These are phyloP conservation scores for Cladosporium sphaerospermum DNA, from an alignment of 2,329 filamentous ascomycete genomes.

Conservation along the genomic window DNA sequence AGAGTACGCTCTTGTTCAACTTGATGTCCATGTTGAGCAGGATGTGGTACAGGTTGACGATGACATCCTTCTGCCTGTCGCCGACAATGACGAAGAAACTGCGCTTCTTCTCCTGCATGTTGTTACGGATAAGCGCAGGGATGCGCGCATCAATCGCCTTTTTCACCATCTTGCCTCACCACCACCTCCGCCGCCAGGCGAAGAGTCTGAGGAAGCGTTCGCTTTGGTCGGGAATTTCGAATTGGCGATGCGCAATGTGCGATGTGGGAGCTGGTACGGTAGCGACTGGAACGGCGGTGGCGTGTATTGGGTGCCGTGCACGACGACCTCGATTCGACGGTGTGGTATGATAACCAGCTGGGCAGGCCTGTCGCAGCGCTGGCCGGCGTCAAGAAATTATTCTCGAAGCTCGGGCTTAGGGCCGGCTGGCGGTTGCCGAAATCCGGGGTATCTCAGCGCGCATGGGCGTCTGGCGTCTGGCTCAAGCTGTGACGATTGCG, in stretches of 20 bases:
- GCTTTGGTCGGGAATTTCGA: background rate
- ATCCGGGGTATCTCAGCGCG: too few relatives aligned
- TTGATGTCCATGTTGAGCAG: constrained; percentile 85
- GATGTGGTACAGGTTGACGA: constrained; percentile 90
- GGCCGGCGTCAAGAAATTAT: too few relatives aligned
- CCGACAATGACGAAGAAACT: constrained; percentile 97
- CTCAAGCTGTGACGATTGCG: too few relatives aligned
- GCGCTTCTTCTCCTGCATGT: constrained; percentile 89
- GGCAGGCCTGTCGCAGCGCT: too few relatives aligned
- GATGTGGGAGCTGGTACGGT: background rate
- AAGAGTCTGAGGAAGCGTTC: background rate
- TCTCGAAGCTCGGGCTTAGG: too few relatives aligned
- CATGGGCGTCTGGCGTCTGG: too few relatives aligned
- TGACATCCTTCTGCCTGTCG: constrained; percentile 90
- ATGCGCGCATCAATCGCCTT: constrained; percentile 73
- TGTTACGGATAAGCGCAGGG: constrained; percentile 84
- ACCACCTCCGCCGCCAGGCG: constrained; percentile 10
- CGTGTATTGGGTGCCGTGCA: too few relatives aligned
- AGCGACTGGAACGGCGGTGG: background rate
- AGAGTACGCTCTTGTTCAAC: constrained; percentile 91
- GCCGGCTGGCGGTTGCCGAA: too few relatives aligned
- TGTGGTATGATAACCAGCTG: too few relatives aligned
- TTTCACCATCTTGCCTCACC: constrained; percentile 46
- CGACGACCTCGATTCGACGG: too few relatives aligned
- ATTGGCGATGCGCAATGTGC: background rate